Conservation (phyloP, 73 alveolate genomes). For the Symbiodinium natans region DNA sequence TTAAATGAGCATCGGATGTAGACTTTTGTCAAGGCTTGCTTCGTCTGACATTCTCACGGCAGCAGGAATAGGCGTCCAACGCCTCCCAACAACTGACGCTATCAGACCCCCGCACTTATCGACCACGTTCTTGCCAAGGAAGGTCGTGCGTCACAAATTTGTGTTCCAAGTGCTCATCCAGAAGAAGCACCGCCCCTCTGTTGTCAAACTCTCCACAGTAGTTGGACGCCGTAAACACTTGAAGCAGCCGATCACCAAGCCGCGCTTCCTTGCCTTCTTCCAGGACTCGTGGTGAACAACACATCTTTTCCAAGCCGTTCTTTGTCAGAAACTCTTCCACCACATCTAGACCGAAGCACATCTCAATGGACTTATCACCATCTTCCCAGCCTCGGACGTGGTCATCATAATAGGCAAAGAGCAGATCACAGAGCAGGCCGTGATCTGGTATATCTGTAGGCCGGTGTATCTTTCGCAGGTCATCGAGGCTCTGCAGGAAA, state of each 20-base stretch:
- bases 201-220: conserved; percentile 20
- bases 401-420: background rate
- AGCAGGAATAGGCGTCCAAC: too few species aligned
- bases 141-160: background rate
- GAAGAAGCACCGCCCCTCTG: conserved; percentile 32
- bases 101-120: too few species aligned
- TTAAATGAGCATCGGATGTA: too few species aligned
- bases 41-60: too few species aligned
- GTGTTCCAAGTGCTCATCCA: conserved; percentile 33
- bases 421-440: conserved; percentile 36
- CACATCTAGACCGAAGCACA: background rate
- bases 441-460: conserved; percentile 22
- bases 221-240: conserved; percentile 8
- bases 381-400: background rate
- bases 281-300: background rate
- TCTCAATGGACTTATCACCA: conserved; percentile 12
- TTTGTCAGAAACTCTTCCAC: background rate
- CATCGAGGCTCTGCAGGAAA: conserved; percentile 95
- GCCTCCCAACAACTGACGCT: too few species aligned
- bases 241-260: background rate
- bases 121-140: background rate
- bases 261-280: background rate
- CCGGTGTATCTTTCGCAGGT: conserved; percentile 97
- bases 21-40: too few species aligned
- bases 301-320: conserved; percentile 10